Evolutionary conservation across 176 grass and related monocot species (phyloP), one percentile per base, ranked within the genome.

Genomic region (Neostapfia colusana): DNA sequence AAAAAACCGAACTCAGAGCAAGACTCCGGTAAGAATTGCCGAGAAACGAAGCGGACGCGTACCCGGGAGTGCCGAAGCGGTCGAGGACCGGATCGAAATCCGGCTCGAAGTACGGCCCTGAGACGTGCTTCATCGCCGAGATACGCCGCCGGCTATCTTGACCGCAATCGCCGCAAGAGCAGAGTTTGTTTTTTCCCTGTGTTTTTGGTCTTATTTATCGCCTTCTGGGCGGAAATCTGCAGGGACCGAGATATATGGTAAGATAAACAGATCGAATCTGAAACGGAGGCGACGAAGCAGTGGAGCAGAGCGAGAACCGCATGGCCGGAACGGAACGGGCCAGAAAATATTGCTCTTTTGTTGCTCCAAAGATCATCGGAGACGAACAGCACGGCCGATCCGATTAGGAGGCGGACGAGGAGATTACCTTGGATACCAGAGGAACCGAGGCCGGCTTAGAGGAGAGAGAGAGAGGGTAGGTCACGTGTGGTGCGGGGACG

Each of bases 41-140:
- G 31, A 31, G 31, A 31, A 31, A 31, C 17, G 4, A 18, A 4
- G 41, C 6, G 28, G 10, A 48, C 10, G 51, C 28, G 31, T 73
- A 93, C 91, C 85, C 85, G 11, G 85, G 70, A 1, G 79, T 75
- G 63, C 77, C 80, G 79, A 90, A 73, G 69, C 79, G 55, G 50
- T 93, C 85, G 66, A 90, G 70, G 15, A 85, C 7, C 36, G 85
- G 76, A 54, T 93, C 91, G 82, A 88, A 93, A 63, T 93, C 88
- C 43, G 91, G 91, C 50, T 93, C 91, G 75, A 93, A 93, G 82
- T 93, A 93, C 36, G 91, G 88, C 14, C 79, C 82, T 24, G 85
- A 91, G 7, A 84, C 77, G 85, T 84, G 68, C 77, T 75, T 90
- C 88, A 86, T 90, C 63, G 45, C 71, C 72, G 26, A 64, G 27